Percentiles rank a stretch among this genome's conserved stretches.
phyloP scores from a whole-genome alignment of 192 early-diverging fungal species.

The Oehlia diaphana region DNA sequence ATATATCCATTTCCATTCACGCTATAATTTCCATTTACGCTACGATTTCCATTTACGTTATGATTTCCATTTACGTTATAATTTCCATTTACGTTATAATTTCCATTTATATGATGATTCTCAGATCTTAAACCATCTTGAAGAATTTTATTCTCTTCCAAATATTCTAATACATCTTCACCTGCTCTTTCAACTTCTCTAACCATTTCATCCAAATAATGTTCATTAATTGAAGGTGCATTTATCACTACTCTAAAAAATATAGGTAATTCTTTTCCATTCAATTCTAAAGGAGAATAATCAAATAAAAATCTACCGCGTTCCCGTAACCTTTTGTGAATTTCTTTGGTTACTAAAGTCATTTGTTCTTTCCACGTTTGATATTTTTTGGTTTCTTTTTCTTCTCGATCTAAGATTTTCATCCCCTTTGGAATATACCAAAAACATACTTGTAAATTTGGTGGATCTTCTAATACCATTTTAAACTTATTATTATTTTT shows the following conservation, averaged over 20 bases:
- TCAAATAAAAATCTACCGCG: constrained; percentile 68
- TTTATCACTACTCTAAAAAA: constrained; percentile 79
- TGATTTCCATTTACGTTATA: too few species aligned
- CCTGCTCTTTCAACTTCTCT: constrained; percentile 58
- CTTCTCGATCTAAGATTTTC: constrained; percentile 31
- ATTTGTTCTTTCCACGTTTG: constrained; percentile 37
- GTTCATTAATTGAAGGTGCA: constrained; percentile 57
- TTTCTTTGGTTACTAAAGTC: constrained; percentile 41
- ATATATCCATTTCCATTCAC: background rate
- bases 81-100: background rate
- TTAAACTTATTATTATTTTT: constrained; percentile 40
- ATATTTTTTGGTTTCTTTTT: constrained; percentile 19
- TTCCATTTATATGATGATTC: background rate
- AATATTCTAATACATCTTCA: constrained; percentile 18
- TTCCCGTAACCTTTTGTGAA: constrained; percentile 47
- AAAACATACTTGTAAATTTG: constrained; percentile 66
- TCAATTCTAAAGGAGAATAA: constrained; percentile 54
- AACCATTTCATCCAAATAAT: constrained; percentile 50
- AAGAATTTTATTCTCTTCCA: background rate
- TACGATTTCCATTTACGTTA: too few species aligned
- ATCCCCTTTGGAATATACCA: constrained; percentile 65
- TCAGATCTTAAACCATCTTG: background rate
- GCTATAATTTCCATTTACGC: background rate
- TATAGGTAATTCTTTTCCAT: constrained; percentile 38
- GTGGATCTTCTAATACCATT: constrained; percentile 44